These are phyloP conservation scores for Suillus tomentosus DNA, from an alignment of 768 basidiomycete genomes.

Conservation along the genomic window DNA sequence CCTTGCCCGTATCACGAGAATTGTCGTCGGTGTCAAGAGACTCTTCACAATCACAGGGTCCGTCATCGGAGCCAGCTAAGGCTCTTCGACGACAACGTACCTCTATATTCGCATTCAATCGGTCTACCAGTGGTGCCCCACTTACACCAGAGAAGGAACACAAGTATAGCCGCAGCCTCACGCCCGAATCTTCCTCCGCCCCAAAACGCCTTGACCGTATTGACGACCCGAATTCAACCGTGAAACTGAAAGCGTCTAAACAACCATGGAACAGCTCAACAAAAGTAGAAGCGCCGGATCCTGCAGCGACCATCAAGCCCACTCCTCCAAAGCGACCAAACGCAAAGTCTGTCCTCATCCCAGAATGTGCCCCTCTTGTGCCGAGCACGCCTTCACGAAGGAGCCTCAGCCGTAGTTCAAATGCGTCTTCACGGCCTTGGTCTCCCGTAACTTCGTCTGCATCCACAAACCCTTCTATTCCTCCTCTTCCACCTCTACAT, in stretches of 20 bases:
- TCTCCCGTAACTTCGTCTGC: slow-evolving; percentile 73
- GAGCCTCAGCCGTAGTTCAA: slow-evolving; percentile 72
- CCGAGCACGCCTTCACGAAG: slow-evolving; percentile 57
- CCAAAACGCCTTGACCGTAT: slow-evolving; percentile 28
- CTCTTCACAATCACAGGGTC: slow-evolving; percentile 28
- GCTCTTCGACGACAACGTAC: slow-evolving; percentile 56
- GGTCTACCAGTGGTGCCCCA: slow-evolving; percentile 41
- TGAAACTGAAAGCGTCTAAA: slow-evolving; percentile 43
- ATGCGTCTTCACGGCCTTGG: slow-evolving; percentile 80
- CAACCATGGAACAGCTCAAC: slow-evolving; percentile 84
- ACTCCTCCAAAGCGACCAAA: slow-evolving; percentile 50
- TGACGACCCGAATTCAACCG: slow-evolving; percentile 40
- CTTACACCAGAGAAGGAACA: slow-evolving; percentile 62
- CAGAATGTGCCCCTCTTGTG: slow-evolving; percentile 46
- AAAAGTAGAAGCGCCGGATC: slow-evolving; percentile 58
- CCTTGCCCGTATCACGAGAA: slow-evolving; percentile 48
- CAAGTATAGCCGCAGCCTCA: slow-evolving; percentile 71
- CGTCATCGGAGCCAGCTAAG: slow-evolving; percentile 56
- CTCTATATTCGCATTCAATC: slow-evolving; percentile 61
- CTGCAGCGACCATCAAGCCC: slow-evolving; percentile 46
- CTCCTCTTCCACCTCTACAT: slow-evolving; percentile 36
- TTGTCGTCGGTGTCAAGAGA: slow-evolving; percentile 10
- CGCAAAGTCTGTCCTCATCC: slow-evolving; percentile 47
- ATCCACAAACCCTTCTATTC: slow-evolving; percentile 52
- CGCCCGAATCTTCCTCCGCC: slow-evolving; percentile 67